These are phyloP conservation scores for Suillus brevipes DNA, from an alignment of 768 basidiomycete genomes.

Conservation along the genomic window DNA sequence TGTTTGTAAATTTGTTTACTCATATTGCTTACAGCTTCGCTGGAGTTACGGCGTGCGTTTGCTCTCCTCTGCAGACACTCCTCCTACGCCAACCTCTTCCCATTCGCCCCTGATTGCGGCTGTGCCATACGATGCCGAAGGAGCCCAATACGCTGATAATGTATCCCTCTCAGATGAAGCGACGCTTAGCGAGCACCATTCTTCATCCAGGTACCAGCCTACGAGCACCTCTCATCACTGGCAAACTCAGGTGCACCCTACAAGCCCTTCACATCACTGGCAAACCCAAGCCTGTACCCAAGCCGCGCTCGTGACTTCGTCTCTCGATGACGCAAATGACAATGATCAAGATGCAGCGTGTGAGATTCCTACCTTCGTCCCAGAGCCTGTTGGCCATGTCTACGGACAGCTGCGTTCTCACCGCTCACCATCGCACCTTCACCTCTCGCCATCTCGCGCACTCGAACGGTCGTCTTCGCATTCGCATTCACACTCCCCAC, in stretches of 20 bases:
- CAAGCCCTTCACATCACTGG: background rate
- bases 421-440: background rate
- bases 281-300: background rate
- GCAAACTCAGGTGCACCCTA: background rate
- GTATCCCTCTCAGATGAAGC: constrained; percentile 15
- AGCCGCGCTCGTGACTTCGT: background rate
- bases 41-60: constrained; percentile 94
- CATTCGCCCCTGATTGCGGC: background rate
- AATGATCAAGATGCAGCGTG: background rate
- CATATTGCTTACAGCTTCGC: constrained; percentile 54
- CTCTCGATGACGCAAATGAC: background rate
- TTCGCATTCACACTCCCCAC: background rate
- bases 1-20: background rate
- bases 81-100: constrained; percentile 21
- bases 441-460: background rate
- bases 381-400: background rate
- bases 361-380: background rate
- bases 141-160: background rate
- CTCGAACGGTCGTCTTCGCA: background rate
- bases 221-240: background rate
- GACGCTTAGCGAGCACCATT: background rate
- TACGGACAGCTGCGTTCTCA: background rate
- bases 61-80: constrained; percentile 67
- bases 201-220: background rate
- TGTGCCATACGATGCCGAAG: background rate